These are phyloP conservation scores for Cladorrhinum sp. DNA, from an alignment of 2,329 filamentous ascomycete genomes.

Conservation along the genomic window DNA sequence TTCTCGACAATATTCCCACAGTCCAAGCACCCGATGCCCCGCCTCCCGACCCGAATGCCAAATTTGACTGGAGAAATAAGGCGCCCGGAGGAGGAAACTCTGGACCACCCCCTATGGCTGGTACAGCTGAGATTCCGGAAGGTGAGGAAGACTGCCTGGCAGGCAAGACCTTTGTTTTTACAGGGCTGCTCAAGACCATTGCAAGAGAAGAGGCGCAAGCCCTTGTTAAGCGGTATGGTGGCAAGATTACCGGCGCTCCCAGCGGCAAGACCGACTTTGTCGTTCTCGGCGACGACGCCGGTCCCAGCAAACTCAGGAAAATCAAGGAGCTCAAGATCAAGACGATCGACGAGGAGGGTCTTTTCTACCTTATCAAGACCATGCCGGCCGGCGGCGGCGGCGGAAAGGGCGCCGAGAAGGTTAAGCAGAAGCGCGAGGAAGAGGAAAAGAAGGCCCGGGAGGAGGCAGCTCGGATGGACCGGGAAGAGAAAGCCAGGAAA, in stretches of 20 bases:
- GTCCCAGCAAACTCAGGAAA: slow-evolving; percentile 86
- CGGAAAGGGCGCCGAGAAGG: slow-evolving; percentile 82
- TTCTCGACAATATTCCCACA: slow-evolving; percentile 82
- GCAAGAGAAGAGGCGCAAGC: slow-evolving; percentile 80
- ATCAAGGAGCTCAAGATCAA: slow-evolving; percentile 78
- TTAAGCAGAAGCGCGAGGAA: slow-evolving; percentile 76
- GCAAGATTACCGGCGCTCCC: slow-evolving; percentile 80
- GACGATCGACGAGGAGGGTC: slow-evolving; percentile 88
- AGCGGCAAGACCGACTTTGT: slow-evolving; percentile 95
- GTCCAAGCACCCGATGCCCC: slow-evolving; percentile 83
- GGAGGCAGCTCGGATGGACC: slow-evolving; percentile 81
- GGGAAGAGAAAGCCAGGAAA: slow-evolving; percentile 64
- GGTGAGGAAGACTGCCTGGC: slow-evolving; percentile 87
- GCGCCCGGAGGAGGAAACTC: slow-evolving; percentile 55
- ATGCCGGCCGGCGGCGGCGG: slow-evolving; percentile 84
- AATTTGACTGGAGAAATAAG: slow-evolving; percentile 78
- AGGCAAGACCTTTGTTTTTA: slow-evolving; percentile 92
- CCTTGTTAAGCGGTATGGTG: slow-evolving; percentile 89
- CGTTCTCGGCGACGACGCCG: slow-evolving; percentile 85
- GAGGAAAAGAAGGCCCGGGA: slow-evolving; percentile 80
- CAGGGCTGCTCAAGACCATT: slow-evolving; percentile 76
- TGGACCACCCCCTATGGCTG: slow-evolving; percentile 60
- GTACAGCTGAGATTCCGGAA: slow-evolving; percentile 68
- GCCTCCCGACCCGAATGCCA: slow-evolving; percentile 62
- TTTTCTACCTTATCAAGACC: slow-evolving; percentile 78